Conservation (phyloP, 495 filamentous ascomycete genomes). For the Evernia prunastri region DNA sequence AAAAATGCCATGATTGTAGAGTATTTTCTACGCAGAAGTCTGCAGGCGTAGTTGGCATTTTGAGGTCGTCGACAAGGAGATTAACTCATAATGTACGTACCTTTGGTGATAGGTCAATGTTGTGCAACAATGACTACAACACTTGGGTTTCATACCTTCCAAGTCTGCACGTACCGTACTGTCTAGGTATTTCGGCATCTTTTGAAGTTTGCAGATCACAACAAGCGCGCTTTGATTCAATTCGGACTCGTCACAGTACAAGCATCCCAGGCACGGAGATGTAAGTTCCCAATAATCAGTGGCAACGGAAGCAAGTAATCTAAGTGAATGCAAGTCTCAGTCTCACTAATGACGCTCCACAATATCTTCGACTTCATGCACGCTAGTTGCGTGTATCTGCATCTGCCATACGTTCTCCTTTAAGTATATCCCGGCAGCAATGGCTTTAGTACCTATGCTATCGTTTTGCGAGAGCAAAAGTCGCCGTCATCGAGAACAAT, state of each 20-base stretch:
- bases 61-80: neutral
- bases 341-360: neutral
- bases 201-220: neutral
- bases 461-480: neutral
- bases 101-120: neutral
- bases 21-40: too few species aligned
- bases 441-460: neutral
- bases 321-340: neutral
- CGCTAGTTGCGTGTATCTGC: constrained; percentile 6
- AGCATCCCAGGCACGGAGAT: neutral
- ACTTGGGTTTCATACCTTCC: neutral
- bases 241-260: neutral
- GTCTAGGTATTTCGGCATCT: neutral
- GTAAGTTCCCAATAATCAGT: neutral
- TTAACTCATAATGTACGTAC: neutral
- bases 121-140: neutral
- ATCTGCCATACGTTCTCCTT: neutral
- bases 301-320: neutral
- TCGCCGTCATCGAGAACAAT: neutral
- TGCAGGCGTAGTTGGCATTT: neutral
- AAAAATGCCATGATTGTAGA: neutral
- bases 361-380: neutral
- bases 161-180: neutral
- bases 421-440: neutral
- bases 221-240: neutral